phyloP scores from a whole-genome alignment of 768 basidiomycete genomes.

The Suillus brevipes region DNA sequence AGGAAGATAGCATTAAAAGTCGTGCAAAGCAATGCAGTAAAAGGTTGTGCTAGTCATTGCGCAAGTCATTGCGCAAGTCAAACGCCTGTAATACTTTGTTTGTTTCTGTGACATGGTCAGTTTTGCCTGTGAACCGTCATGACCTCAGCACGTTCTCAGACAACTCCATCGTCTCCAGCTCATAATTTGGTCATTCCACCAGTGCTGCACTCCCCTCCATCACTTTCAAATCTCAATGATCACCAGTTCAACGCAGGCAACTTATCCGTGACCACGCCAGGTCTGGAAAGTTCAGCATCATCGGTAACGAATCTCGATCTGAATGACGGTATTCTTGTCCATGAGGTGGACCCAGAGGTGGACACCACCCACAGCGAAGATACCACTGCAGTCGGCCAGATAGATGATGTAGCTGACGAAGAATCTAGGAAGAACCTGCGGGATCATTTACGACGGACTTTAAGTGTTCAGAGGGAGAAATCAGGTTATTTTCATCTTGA shows the following conservation, averaged over 20 bases:
- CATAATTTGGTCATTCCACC: constrained; percentile 1
- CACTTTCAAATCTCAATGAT: background rate
- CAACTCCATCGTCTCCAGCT: background rate
- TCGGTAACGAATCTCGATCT: constrained; percentile 69
- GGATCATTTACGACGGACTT: constrained; percentile 69
- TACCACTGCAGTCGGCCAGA: constrained; percentile 45
- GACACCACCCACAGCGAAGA: constrained; percentile 58
- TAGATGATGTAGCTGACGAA: constrained; percentile 48
- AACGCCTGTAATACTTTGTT: background rate
- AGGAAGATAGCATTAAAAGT: too few relatives aligned
- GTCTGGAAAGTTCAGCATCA: constrained; percentile 65
- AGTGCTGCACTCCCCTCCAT: background rate
- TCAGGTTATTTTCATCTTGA: constrained; percentile 40
- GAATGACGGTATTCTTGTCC: constrained; percentile 67
- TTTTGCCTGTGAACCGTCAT: background rate
- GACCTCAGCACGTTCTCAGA: background rate
- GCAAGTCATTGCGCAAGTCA: too few relatives aligned
- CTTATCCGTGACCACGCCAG: constrained; percentile 26
- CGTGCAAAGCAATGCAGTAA: too few relatives aligned
- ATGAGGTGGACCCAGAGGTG: constrained; percentile 65
- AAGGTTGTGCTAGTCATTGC: too few relatives aligned
- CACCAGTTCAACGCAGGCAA: background rate
- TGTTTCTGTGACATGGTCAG: background rate
- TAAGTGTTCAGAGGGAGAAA: constrained; percentile 52
- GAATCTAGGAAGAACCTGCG: constrained; percentile 64